A percentile compares a stretch with the other conserved stretches of the same genome.
These are phyloP conservation scores for Blepharisma stoltei DNA, from an alignment of 73 alveolate species.

Conservation along the genomic window DNA sequence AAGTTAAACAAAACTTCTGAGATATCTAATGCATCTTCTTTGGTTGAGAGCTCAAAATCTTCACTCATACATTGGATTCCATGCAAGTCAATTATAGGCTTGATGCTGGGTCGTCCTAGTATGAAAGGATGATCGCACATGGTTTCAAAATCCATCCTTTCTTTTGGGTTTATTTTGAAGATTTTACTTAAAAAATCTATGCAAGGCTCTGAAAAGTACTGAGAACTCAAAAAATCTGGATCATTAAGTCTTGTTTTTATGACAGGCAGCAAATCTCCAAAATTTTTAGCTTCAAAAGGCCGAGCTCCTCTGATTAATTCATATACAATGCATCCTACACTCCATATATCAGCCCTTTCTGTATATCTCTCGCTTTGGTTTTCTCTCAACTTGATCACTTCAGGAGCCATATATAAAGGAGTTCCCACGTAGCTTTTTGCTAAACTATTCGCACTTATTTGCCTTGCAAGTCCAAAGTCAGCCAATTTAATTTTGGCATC, in stretches of 20 bases:
- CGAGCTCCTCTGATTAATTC: conserved; percentile 51
- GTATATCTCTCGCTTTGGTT: conserved; percentile 27
- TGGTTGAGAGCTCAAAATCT: background rate
- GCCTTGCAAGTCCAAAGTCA: conserved; percentile 30
- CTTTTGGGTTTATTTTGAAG: background rate
- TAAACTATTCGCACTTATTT: background rate
- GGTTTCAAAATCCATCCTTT: conserved; percentile 1
- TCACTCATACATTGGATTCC: background rate
- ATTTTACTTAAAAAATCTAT: background rate
- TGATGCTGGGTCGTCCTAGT: background rate
- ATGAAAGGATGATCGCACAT: background rate
- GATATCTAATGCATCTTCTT: background rate
- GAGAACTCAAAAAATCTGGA: background rate
- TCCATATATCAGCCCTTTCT: conserved; percentile 62
- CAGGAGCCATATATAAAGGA: conserved; percentile 93
- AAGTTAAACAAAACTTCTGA: background rate
- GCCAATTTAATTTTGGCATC: conserved; percentile 12
- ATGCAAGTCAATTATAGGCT: background rate
- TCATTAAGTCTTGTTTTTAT: background rate
- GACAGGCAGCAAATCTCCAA: background rate
- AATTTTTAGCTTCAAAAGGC: conserved; percentile 45
- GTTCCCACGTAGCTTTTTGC: conserved; percentile 51
- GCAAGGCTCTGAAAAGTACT: background rate
- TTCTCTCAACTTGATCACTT: conserved; percentile 64
- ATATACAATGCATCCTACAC: conserved; percentile 57